phyloP scores from a whole-genome alignment of 2,329 filamentous ascomycete species.

The Xylaria sp. region DNA sequence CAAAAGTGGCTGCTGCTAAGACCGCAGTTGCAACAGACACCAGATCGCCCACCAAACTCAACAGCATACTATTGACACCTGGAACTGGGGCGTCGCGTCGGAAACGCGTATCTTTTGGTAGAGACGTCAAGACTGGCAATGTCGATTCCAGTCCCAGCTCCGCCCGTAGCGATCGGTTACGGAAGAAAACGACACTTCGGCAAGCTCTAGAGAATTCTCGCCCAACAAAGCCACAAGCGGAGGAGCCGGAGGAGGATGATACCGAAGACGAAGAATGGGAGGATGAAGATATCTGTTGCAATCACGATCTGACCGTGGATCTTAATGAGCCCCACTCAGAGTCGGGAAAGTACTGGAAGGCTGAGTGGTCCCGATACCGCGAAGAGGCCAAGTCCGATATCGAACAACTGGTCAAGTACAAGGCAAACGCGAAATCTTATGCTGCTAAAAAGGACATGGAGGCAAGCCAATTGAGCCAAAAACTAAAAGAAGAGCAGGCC shows the following conservation, averaged over 20 bases:
- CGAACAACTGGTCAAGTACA: constrained; percentile 81
- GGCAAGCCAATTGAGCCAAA: constrained; percentile 71
- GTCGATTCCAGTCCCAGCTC: constrained; percentile 40
- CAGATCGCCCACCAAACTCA: constrained; percentile 60
- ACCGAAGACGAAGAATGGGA: constrained; percentile 66
- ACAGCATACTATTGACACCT: constrained; percentile 71
- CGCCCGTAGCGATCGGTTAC: constrained; percentile 30
- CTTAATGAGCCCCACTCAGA: constrained; percentile 78
- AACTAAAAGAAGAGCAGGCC: constrained; percentile 74
- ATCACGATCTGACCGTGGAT: constrained; percentile 74
- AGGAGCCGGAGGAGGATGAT: constrained; percentile 50
- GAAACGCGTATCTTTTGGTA: constrained; percentile 73
- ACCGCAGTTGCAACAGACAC: constrained; percentile 46
- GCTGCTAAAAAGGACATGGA: constrained; percentile 81
- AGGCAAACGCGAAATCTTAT: constrained; percentile 81
- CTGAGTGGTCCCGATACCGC: constrained; percentile 78
- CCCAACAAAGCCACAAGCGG: constrained; percentile 41
- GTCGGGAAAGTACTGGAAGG: constrained; percentile 83
- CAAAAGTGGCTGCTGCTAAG: constrained; percentile 28
- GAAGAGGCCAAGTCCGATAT: constrained; percentile 77
- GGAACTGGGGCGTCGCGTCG: constrained; percentile 68
- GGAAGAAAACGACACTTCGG: constrained; percentile 45
- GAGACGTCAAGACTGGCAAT: constrained; percentile 60
- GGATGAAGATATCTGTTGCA: constrained; percentile 60
- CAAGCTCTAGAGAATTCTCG: constrained; percentile 47